Evolutionary conservation across 208 protist genomes (phyloP).

Genomic region (Acanthamoeba quina): DNA sequence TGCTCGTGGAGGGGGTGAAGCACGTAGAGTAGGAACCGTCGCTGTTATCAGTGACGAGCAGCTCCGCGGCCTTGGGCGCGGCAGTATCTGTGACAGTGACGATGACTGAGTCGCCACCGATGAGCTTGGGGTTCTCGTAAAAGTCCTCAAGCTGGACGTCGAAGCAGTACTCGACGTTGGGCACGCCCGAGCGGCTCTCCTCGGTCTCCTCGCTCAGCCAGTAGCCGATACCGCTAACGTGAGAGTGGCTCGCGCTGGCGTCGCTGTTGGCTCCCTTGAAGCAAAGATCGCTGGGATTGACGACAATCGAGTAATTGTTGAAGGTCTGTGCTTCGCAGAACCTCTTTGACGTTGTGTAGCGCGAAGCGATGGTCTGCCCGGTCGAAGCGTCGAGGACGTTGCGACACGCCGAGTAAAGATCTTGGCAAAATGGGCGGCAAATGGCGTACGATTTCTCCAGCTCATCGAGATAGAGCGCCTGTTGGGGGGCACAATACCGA

Average conservation of each 20-base stretch:
- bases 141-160: slow-evolving; percentile 60
- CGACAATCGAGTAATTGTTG: slow-evolving; percentile 35
- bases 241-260: slow-evolving; percentile 41
- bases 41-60: slow-evolving; percentile 12
- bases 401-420: slow-evolving; percentile 13
- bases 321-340: slow-evolving; percentile 45
- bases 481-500: slow-evolving; percentile 56
- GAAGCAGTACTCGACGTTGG: slow-evolving; percentile 46
- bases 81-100: background rate
- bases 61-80: too few species aligned
- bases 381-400: background rate
- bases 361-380: background rate
- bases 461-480: slow-evolving; percentile 44
- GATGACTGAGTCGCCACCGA: slow-evolving; percentile 29
- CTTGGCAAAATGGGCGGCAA: slow-evolving; percentile 46
- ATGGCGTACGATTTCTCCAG: slow-evolving; percentile 2
- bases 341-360: background rate
- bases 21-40: slow-evolving; percentile 63
- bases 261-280: background rate
- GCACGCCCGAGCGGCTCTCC: background rate
- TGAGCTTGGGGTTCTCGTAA: slow-evolving; percentile 53
- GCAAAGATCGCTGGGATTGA: slow-evolving; percentile 51
- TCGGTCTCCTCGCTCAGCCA: background rate
- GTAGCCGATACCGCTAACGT: slow-evolving; percentile 11
- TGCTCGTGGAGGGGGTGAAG: background rate